Base-by-base conservation (phyloP, 192 early-diverging fungal genomes). In the Entophlyctis luteolus region DNA sequence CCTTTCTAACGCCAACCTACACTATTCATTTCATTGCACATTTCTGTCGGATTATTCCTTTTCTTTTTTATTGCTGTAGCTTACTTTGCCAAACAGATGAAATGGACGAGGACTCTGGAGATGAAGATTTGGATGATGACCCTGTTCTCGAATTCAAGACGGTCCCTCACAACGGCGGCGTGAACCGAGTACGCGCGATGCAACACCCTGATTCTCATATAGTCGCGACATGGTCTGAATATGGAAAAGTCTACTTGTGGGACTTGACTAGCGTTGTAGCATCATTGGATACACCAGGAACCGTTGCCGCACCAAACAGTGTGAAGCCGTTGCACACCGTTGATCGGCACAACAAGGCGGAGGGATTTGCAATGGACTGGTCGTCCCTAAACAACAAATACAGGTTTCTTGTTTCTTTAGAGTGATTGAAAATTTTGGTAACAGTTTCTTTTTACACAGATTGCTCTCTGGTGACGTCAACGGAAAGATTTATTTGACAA, bases 301-400 rank as follows among this genome's bases (percentile, higher is more conserved):
- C n/a, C n/a, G 53, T 83, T 2, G 70, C 80, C 48, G 79, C 86
- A 4, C 79, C 87, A 14, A 62, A 82, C 25, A 82, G 86, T 8
- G 77, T 80, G 49, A 86, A 87, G 62, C 93, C 94, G 0, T 58
- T 95, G 38, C 88, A 87, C 76, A 91, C 88, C 3, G 75, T 98
- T 42, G 84, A 88, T 6, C 82, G 86, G 31, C 96, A 98, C 60
- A 87, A 88, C 52, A 73, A 81, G n/a, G 75, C 71, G 22, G 96
- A 99, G 77, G 96, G 96, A 22, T 99, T 90, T 67, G 93, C 91
- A 6, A 86, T 99, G 86, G 96, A 98, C 78, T 99, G 95, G 95
- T 93, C 90, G 28, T 20, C n/a, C n/a, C 31, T 67, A 23, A 37
- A 35, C 20, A 27, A 29, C 55, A 71, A 68, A 20, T 48, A 52